A percentile compares a stretch with the other conserved stretches of the same genome.
Evolutionary conservation across 768 basidiomycete species (phyloP).

Genomic region (Mycena alexandri): DNA sequence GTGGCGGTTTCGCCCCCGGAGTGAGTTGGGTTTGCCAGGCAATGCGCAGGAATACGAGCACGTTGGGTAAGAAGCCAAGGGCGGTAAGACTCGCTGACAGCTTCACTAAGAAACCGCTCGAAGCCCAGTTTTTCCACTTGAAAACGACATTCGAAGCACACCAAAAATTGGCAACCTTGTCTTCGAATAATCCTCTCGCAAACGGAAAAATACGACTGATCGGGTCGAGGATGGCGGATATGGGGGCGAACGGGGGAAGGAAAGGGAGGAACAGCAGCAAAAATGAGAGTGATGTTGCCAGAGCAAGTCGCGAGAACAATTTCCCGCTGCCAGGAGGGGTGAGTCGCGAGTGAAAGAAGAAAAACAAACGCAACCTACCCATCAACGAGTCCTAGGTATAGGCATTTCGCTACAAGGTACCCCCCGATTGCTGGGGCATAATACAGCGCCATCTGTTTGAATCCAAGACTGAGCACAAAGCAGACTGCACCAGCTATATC

Average conservation of each 20-base stretch:
- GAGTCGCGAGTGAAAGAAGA: not conserved
- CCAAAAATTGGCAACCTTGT: slow-evolving; percentile 99
- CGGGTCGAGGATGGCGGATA: slow-evolving; percentile 67
- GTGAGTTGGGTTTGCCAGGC: slow-evolving; percentile 47
- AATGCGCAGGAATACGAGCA: slow-evolving; percentile 56
- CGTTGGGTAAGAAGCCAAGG: slow-evolving; percentile 76
- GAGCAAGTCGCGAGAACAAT: slow-evolving; percentile 76
- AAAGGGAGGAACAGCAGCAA: slow-evolving; percentile 83
- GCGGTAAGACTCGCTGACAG: slow-evolving; percentile 77
- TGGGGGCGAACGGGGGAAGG: slow-evolving; percentile 73
- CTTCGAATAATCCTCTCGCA: slow-evolving; percentile 90
- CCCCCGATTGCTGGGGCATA: slow-evolving; percentile 94
- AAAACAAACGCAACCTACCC: slow-evolving; percentile 65
- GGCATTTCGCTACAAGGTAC: slow-evolving; percentile 90
- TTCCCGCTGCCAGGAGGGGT: slow-evolving; percentile 46
- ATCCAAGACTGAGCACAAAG: slow-evolving; percentile 88
- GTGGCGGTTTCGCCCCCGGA: slow-evolving; percentile 26
- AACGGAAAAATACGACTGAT: slow-evolving; percentile 92
- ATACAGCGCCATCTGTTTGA: slow-evolving; percentile 97
- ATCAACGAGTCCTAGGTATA: slow-evolving; percentile 76
- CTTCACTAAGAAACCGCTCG: slow-evolving; percentile 65
- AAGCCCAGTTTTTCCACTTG: slow-evolving; percentile 81
- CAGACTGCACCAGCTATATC: slow-evolving; percentile 83
- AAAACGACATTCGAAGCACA: slow-evolving; percentile 90
- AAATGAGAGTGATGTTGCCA: slow-evolving; percentile 74